Conservation (phyloP, 352 stramenopile species). For the Globisporangium middletonii region DNA sequence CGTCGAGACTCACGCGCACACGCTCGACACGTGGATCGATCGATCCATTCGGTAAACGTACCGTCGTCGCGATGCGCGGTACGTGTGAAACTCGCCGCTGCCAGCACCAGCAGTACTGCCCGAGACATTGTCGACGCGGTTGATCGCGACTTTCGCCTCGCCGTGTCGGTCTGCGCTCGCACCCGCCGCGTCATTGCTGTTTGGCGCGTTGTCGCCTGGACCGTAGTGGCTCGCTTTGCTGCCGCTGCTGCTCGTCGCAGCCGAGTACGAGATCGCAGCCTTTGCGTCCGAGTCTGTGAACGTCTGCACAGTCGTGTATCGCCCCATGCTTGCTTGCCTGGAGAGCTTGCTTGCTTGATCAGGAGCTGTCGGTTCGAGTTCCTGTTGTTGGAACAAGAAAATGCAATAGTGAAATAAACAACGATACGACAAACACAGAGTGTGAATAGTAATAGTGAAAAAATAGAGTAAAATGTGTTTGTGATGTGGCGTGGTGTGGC, state of each 20-base stretch:
- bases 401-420: background rate
- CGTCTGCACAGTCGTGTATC: slow-evolving; percentile 82
- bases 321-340: slow-evolving; percentile 30
- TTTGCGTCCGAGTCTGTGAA: slow-evolving; percentile 79
- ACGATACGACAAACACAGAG: too few relatives aligned
- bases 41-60: slow-evolving; percentile 11
- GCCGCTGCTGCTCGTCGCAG: slow-evolving; percentile 11
- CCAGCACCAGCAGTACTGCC: slow-evolving; percentile 92
- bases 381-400: too few relatives aligned
- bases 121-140: slow-evolving; percentile 93
- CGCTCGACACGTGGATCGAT: background rate
- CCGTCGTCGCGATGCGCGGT: slow-evolving; percentile 89
- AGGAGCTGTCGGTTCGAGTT: background rate
- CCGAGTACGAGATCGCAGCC: slow-evolving; percentile 53
- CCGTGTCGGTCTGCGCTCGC: slow-evolving; percentile 11
- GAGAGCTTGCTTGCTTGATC: background rate
- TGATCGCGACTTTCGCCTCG: slow-evolving; percentile 42
- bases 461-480: too few relatives aligned
- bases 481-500: too few relatives aligned
- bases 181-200: background rate
- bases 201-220: slow-evolving; percentile 5
- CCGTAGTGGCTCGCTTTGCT: slow-evolving; percentile 12
- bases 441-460: too few relatives aligned
- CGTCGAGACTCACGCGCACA: background rate
- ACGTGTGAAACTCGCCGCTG: slow-evolving; percentile 96